Conservation (phyloP, 2,329 filamentous ascomycete species). For the Phyllosticta paracitricarpa region DNA sequence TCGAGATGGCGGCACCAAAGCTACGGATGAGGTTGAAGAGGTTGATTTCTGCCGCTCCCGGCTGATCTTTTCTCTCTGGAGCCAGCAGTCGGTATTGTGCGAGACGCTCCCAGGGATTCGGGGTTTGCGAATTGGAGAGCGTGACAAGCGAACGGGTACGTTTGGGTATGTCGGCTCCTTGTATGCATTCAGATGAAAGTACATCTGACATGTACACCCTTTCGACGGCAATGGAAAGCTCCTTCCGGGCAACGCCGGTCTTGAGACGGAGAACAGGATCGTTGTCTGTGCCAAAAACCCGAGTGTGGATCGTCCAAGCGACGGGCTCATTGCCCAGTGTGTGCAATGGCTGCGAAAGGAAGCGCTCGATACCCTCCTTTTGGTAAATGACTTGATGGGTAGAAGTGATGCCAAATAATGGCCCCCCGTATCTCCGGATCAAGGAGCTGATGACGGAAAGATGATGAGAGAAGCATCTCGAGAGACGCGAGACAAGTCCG, state of each 20-base stretch:
- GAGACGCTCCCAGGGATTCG: not conserved
- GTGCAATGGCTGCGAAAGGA: conserved; percentile 2
- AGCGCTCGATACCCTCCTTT: not conserved
- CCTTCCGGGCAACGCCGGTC: not conserved
- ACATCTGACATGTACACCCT: conserved; percentile 1
- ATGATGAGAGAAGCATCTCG: not conserved
- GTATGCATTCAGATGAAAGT: not conserved
- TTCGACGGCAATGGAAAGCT: conserved; percentile 3
- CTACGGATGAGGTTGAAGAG: conserved; percentile 9
- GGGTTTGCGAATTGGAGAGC: not conserved
- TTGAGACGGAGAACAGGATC: not conserved
- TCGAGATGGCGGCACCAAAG: conserved; percentile 10
- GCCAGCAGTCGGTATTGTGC: not conserved
- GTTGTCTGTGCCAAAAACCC: conserved; percentile 4
- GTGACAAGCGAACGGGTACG: not conserved
- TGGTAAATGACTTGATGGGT: conserved; percentile 7
- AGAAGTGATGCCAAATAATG: conserved; percentile 2
- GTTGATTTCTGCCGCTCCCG: conserved; percentile 1
- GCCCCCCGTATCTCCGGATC: not conserved
- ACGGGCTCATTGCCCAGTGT: conserved; percentile 4
- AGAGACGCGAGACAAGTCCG: not conserved
- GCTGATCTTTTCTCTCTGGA: not conserved
- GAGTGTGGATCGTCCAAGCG: conserved; percentile 3
- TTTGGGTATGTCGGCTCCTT: not conserved
- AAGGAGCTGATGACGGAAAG: not conserved